Evolutionary conservation across 2,329 filamentous ascomycete species (phyloP).

Genomic region (Aulographum hederae): DNA sequence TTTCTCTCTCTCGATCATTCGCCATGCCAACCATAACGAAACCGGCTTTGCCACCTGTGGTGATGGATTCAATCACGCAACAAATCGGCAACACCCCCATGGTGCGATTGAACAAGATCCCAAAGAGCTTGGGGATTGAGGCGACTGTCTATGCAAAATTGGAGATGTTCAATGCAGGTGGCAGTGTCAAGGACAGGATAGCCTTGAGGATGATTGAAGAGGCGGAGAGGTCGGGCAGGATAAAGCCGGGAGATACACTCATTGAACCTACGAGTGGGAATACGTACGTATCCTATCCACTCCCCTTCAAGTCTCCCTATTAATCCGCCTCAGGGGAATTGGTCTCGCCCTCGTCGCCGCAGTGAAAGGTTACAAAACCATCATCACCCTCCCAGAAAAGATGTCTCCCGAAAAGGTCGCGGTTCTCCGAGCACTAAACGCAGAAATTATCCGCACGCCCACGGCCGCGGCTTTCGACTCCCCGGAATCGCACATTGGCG

Average conservation of each 20-base stretch:
- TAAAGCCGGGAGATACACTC: conserved; percentile 91
- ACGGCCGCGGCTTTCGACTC: conserved; percentile 90
- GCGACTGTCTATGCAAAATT: conserved; percentile 81
- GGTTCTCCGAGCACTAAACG: conserved; percentile 79
- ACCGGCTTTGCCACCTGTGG: conserved; percentile 5
- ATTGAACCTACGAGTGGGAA: conserved; percentile 98
- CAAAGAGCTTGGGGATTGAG: conserved; percentile 75
- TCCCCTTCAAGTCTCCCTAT: no score
- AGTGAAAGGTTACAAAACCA: conserved; percentile 91
- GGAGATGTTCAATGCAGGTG: conserved; percentile 86
- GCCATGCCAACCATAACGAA: no score
- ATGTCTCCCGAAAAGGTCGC: conserved; percentile 98
- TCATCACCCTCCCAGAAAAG: conserved; percentile 97
- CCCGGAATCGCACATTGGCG: conserved; percentile 92
- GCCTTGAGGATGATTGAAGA: conserved; percentile 95
- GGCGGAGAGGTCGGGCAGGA: conserved; percentile 76
- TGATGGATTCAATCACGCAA: conserved; percentile 48
- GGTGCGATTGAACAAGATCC: conserved; percentile 81
- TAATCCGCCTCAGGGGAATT: conserved; percentile 69
- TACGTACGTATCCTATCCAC: conserved; percentile 43
- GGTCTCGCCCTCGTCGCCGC: conserved; percentile 85
- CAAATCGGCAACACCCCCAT: conserved; percentile 95
- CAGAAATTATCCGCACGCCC: conserved; percentile 93
- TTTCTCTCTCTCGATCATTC: no score
- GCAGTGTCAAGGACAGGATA: conserved; percentile 88